phyloP scores from a whole-genome alignment of 257 asterid species.

The Jacaranda copaia region DNA sequence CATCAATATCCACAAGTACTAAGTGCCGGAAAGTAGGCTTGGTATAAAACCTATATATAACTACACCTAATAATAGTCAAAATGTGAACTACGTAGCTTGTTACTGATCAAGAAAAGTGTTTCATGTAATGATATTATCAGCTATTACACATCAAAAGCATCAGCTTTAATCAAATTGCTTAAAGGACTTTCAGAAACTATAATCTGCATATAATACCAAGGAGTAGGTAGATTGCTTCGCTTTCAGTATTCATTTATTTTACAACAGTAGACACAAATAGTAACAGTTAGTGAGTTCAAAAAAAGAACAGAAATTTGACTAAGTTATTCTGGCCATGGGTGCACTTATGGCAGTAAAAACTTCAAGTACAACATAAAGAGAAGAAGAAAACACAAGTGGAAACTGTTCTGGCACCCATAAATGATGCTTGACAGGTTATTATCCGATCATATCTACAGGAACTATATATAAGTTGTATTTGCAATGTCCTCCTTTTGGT shows the following conservation, averaged over 20 bases:
- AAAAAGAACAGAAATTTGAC: neutral
- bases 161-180: neutral
- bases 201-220: too few species aligned
- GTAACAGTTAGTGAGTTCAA: neutral
- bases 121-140: neutral
- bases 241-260: too few species aligned
- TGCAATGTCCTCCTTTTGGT: neutral
- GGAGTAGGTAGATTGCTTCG: too few species aligned
- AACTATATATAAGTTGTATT: neutral
- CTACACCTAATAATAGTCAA: neutral
- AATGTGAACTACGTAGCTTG: neutral
- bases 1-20: neutral
- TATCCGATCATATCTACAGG: neutral
- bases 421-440: conserved; percentile 7
- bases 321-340: neutral
- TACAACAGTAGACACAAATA: too few species aligned
- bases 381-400: too few species aligned
- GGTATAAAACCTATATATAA: neutral
- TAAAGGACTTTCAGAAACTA: too few species aligned
- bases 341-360: neutral
- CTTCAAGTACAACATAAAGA: neutral
- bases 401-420: neutral
- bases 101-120: neutral
- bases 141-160: neutral
- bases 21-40: neutral